Evolutionary conservation across 2,329 filamentous ascomycete genomes (phyloP).

Genomic region (Xylariaceae sp.): DNA sequence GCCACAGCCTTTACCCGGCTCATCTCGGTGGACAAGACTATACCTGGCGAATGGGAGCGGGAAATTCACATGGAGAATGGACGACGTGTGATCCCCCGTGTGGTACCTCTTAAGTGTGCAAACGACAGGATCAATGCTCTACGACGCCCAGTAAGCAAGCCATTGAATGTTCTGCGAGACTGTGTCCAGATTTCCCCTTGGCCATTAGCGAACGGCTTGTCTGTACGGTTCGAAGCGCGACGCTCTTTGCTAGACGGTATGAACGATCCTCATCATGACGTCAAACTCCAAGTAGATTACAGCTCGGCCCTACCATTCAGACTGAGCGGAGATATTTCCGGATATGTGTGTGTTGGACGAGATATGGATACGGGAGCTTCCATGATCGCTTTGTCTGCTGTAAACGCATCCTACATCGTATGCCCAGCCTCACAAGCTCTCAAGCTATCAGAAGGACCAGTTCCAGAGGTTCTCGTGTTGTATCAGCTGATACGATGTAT

Average conservation of each 20-base stretch:
- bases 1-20: constrained; percentile 19
- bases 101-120: constrained; percentile 35
- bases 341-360: constrained; percentile 34
- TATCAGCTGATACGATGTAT: constrained; percentile 22
- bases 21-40: not conserved
- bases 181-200: constrained; percentile 27
- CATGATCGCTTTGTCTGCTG: constrained; percentile 28
- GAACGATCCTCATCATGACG: constrained; percentile 1
- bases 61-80: constrained; percentile 38
- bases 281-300: constrained; percentile 33
- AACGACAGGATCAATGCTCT: constrained; percentile 38
- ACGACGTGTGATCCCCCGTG: constrained; percentile 34
- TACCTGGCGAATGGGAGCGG: constrained; percentile 23
- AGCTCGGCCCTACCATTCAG: constrained; percentile 34
- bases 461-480: constrained; percentile 22
- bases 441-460: constrained; percentile 8
- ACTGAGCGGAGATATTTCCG: constrained; percentile 9
- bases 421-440: constrained; percentile 18
- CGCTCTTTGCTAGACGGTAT: not conserved
- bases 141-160: constrained; percentile 32
- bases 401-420: constrained; percentile 34
- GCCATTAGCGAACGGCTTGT: constrained; percentile 10
- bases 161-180: constrained; percentile 32
- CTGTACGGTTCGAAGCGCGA: constrained; percentile 22
- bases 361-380: constrained; percentile 22